phyloP scores from a whole-genome alignment of 2,329 filamentous ascomycete genomes.

The Aureobasidium pullulans region DNA sequence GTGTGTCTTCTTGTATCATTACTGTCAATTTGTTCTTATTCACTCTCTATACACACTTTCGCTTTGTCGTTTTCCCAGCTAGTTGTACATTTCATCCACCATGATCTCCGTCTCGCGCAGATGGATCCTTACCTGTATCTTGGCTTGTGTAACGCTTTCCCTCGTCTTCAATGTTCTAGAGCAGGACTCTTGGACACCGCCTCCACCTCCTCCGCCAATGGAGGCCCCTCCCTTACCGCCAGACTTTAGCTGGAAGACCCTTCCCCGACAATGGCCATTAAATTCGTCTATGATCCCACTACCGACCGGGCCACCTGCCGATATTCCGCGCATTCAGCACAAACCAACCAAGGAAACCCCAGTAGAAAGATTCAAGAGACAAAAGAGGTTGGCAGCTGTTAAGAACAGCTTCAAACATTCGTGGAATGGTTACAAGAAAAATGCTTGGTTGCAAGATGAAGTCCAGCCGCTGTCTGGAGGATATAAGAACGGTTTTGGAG shows the following conservation, averaged over 20 bases:
- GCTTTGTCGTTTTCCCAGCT: neutral
- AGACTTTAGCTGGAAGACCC: conserved; percentile 25
- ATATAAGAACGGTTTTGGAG: conserved; percentile 74
- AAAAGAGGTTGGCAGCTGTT: conserved; percentile 57
- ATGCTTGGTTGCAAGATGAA: conserved; percentile 84
- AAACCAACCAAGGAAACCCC: conserved; percentile 58
- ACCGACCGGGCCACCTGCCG: conserved; percentile 60
- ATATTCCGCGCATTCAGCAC: conserved; percentile 70
- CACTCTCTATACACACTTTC: neutral
- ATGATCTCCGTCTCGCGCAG: conserved; percentile 11
- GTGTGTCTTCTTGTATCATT: neutral
- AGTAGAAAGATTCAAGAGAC: conserved; percentile 52
- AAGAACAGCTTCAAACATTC: conserved; percentile 68
- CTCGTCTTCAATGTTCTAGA: conserved; percentile 12
- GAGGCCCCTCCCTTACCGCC: neutral
- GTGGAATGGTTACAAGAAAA: conserved; percentile 73
- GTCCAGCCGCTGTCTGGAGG: conserved; percentile 57
- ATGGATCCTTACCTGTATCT: conserved; percentile 13
- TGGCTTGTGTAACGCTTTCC: conserved; percentile 13
- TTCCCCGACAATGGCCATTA: conserved; percentile 49
- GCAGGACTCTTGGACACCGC: neutral
- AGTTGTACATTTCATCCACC: neutral
- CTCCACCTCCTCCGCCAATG: conserved; percentile 1
- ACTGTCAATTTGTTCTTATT: conserved; percentile 4
- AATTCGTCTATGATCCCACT: conserved; percentile 65